A percentile compares a stretch with the other conserved stretches of the same genome.
phyloP scores from a whole-genome alignment of 345 rosid species.

The Acer saccharum region DNA sequence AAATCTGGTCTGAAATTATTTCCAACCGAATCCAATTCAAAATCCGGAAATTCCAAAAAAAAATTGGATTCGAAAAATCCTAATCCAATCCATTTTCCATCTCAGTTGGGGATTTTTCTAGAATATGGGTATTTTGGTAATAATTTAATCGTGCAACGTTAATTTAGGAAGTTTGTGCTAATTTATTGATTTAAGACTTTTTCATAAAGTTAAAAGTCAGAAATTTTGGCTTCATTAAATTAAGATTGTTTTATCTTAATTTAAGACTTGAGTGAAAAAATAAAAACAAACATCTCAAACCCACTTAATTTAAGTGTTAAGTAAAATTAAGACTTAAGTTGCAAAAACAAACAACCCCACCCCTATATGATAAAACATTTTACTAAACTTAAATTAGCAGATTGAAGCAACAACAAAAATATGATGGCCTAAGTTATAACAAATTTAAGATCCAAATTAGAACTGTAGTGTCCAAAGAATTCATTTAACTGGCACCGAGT shows the following conservation, averaged over 20 bases:
- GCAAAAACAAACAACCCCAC: constrained; percentile 2
- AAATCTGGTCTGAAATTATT: too few relatives aligned
- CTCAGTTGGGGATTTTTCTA: neutral
- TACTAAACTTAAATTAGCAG: neutral
- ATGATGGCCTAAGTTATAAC: neutral
- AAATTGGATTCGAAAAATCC: neutral
- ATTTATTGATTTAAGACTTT: neutral
- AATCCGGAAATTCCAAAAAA: too few relatives aligned
- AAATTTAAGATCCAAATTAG: neutral
- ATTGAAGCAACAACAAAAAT: constrained; percentile 4
- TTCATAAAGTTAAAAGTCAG: too few relatives aligned
- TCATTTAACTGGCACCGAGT: neutral
- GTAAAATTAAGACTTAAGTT: neutral
- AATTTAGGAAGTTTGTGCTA: neutral
- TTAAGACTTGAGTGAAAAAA: neutral
- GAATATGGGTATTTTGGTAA: neutral
- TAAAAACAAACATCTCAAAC: neutral
- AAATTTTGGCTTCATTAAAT: too few relatives aligned
- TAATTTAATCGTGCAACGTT: neutral
- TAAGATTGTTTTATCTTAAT: neutral
- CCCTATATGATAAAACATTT: neutral
- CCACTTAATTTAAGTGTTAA: neutral
- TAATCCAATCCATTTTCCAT: neutral
- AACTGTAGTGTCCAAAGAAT: constrained; percentile 5
- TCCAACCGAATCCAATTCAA: too few relatives aligned